A percentile compares a stretch with the other conserved stretches of the same genome.
phyloP scores from a whole-genome alignment of 257 asterid species.

The Striga asiatica region DNA sequence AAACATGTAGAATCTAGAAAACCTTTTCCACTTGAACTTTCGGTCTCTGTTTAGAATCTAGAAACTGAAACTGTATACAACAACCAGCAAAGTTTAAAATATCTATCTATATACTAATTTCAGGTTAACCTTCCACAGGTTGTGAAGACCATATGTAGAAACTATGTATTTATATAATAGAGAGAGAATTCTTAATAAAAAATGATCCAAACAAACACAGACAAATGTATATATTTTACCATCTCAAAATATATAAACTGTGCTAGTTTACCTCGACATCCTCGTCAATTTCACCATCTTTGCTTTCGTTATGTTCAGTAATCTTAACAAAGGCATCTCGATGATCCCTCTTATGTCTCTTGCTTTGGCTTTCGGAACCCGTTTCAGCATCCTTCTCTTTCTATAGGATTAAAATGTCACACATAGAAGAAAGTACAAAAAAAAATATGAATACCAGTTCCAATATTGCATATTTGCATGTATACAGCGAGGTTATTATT shows the following conservation, averaged over 20 bases:
- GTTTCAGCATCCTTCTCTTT: constrained; percentile 35
- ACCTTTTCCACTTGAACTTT: too few relatives aligned
- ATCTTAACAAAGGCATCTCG: constrained; percentile 21
- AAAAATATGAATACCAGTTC: not conserved
- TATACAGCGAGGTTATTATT: not conserved
- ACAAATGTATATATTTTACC: too few relatives aligned
- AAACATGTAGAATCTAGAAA: too few relatives aligned
- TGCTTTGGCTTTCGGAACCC: constrained; percentile 40
- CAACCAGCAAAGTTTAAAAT: too few relatives aligned
- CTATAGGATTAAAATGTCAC: constrained; percentile 15
- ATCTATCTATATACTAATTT: too few relatives aligned
- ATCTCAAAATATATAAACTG: not conserved
- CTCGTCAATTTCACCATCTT: constrained; percentile 28
- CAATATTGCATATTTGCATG: not conserved
- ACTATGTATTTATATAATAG: too few relatives aligned
- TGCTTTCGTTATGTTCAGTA: constrained; percentile 20
- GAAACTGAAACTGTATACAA: too few relatives aligned
- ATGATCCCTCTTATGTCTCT: constrained; percentile 43
- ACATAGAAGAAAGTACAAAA: too few relatives aligned
- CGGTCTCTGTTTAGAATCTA: too few relatives aligned
- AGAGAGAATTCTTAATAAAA: too few relatives aligned
- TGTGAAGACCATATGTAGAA: too few relatives aligned
- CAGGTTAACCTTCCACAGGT: too few relatives aligned
- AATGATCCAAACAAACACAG: not conserved
- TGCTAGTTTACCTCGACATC: constrained; percentile 39